These are phyloP conservation scores for Pneumocystis murina DNA, from an alignment of 1,139 yeast species.

Conservation along the genomic window DNA sequence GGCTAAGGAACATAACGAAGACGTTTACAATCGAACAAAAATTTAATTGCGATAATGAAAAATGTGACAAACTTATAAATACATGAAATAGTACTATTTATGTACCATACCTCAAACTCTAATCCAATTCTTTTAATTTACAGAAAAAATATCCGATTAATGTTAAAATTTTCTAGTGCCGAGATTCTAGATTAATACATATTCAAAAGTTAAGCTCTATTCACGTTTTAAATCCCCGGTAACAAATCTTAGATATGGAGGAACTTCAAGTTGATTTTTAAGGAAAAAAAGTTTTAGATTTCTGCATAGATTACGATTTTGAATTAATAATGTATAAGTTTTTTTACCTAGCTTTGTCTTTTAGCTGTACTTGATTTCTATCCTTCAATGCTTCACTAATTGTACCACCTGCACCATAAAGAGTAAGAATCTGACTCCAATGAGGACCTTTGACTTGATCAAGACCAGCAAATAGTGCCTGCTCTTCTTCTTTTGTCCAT, in stretches of 20 bases:
- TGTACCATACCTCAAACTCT: neutral
- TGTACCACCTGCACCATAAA: slow-evolving; percentile 86
- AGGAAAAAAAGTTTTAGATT: slow-evolving; percentile 5
- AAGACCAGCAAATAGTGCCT: slow-evolving; percentile 66
- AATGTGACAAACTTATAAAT: neutral
- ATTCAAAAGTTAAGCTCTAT: neutral
- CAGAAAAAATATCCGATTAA: neutral
- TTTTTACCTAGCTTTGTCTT: slow-evolving; percentile 92
- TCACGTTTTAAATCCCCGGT: slow-evolving; percentile 60
- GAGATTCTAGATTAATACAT: neutral
- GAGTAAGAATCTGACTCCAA: slow-evolving; percentile 72
- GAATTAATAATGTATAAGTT: slow-evolving; percentile 52
- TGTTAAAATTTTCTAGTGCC: neutral
- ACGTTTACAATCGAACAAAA: neutral
- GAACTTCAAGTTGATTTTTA: neutral
- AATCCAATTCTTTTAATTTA: neutral
- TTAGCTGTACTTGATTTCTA: slow-evolving; percentile 77
- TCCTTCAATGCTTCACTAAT: slow-evolving; percentile 70
- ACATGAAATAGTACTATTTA: neutral
- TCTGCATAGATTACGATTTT: slow-evolving; percentile 54
- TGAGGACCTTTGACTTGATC: slow-evolving; percentile 69
- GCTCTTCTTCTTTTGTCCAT: slow-evolving; percentile 85
- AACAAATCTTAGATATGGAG: slow-evolving; percentile 40
- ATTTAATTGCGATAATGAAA: neutral
- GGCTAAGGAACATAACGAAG: neutral